Evolutionary conservation across 2,329 filamentous ascomycete species (phyloP), one percentile per base, ranked within the genome.

Genomic region (Cladophialophora bantiana): DNA sequence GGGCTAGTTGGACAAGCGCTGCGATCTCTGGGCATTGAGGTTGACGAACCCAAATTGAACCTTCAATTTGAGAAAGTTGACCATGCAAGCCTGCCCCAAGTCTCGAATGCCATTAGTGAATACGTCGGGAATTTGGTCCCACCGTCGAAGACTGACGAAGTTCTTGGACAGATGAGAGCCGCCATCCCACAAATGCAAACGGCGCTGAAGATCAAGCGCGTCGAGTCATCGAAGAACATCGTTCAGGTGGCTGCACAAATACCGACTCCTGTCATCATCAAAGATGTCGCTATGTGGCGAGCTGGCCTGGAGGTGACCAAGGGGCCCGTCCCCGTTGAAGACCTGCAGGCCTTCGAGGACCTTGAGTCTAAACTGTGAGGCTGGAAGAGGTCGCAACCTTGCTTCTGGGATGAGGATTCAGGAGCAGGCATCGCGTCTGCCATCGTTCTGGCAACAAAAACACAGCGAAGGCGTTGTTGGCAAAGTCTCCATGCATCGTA

Each of bases 341-440:
- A 95, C 71, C 78, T 98, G 64, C 90, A 85, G 68, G 91, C 93
- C 74, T 98, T 94, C 78, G 91, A 97, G 77, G 94, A 97, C 67
- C 83, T 89, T 67, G 92, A 92, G 70, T 81, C 91, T 13, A 97
- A 97, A 82, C 84, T 97, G 65, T 94, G 77, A 84, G 54, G 7
- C 35, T 20, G 15, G 2, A 56, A 12, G 35, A 50, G 45, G 10
- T 50, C 18, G 18, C 45, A 50, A 13, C 45, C 20, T 5, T 38
- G 59, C 34, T n/a, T 38, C 40, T 10, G 50, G 34, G 26, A 35
- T 3, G 26, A 31, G 9, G 26, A 35, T 13, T 36, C 18, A 18
- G 20, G 59, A 38, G 18, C 3, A 13, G 32, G 18, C 35, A 52
- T 42, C 26, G 40, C 42, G 40, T 15, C 26, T 34, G 34, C 53